phyloP scores from a whole-genome alignment of 2,329 filamentous ascomycete species.

The Pyrenophora tritici-repentis region DNA sequence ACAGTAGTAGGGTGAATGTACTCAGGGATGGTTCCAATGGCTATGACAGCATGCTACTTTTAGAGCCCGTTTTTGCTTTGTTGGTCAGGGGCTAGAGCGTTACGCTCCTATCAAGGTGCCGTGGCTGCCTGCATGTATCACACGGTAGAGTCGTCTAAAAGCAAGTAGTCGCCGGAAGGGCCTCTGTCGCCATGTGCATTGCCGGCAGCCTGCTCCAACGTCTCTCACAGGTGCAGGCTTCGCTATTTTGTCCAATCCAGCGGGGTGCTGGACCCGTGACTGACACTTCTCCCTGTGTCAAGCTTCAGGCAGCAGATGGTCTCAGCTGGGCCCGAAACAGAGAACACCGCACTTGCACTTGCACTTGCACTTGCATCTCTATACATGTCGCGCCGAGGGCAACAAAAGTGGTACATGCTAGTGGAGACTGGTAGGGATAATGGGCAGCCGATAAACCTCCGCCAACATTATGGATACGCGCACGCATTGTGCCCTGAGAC shows the following conservation, averaged over 20 bases:
- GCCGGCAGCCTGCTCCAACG: constrained; percentile 21
- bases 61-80: constrained; percentile 32
- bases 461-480: constrained; percentile 3
- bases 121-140: constrained; percentile 29
- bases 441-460: constrained; percentile 12
- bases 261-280: constrained; percentile 2
- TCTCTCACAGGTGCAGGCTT: constrained; percentile 21
- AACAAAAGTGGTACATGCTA: constrained; percentile 11
- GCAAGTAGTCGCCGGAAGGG: constrained; percentile 9
- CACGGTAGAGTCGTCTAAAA: constrained; percentile 6
- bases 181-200: constrained; percentile 12
- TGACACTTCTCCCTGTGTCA: constrained; percentile 12
- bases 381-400: constrained; percentile 9
- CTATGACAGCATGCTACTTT: constrained; percentile 45
- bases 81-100: constrained; percentile 31
- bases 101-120: constrained; percentile 16
- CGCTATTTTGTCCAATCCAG: constrained; percentile 16
- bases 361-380: constrained; percentile 5
- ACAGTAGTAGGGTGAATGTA: constrained; percentile 40
- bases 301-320: constrained; percentile 16
- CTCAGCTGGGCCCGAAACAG: constrained; percentile 14
- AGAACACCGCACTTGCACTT: constrained; percentile 12
- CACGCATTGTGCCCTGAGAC: constrained; percentile 12
- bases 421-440: constrained; percentile 5
- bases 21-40: constrained; percentile 37